Base-by-base conservation (phyloP, 176 grass and related monocot species). In the Avena eriantha region DNA sequence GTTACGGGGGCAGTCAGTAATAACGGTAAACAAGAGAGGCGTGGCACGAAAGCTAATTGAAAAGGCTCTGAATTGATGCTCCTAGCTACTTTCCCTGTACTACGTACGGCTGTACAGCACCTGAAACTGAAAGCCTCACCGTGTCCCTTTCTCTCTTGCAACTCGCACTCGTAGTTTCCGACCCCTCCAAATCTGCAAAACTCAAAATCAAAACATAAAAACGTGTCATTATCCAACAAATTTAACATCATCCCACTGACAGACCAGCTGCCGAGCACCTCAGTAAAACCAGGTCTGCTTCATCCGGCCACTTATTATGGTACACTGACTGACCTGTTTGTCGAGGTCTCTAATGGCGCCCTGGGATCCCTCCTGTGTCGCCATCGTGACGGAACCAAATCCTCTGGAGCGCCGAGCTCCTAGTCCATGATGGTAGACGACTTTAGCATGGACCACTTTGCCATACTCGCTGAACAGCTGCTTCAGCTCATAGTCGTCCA, bases 111-210 rank as follows among this genome's bases (percentile, higher is more conserved):
- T 67, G 29, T 29, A 29, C 29, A 29, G 29, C 29, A 29, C 86
- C 19, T 82, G 92, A 73, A 88, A 88, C 19, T 82, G 92, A 73
- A 88, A 88, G 33, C 85, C 73, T 65, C 84, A 77, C 7, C 80
- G 77, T 3, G 76, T 83, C 36, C 36, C 36, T n/a, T 71, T 19
- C 10, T 45, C 68, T 45, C 36, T 22, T 2, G 68, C 19, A 21
- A 71, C 2, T 16, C 0, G 70, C n/a, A 73, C 70, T 50, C 45
- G 71, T 22, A 75, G 73, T 12, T 50, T 50, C 1, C 45, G 47
- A 10, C 73, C 23, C 73, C 26, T 76, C 47, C 47, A 50, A 1
- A 74, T 22, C 71, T 74, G 22, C 22, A 74, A 4, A 74, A 48
- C 71, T 26, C 71, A 50, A 50, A 66, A 7, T 7, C 21, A 73